Conservation (phyloP, 2,329 filamentous ascomycete species). For the Chrysoporthe austroafricana region DNA sequence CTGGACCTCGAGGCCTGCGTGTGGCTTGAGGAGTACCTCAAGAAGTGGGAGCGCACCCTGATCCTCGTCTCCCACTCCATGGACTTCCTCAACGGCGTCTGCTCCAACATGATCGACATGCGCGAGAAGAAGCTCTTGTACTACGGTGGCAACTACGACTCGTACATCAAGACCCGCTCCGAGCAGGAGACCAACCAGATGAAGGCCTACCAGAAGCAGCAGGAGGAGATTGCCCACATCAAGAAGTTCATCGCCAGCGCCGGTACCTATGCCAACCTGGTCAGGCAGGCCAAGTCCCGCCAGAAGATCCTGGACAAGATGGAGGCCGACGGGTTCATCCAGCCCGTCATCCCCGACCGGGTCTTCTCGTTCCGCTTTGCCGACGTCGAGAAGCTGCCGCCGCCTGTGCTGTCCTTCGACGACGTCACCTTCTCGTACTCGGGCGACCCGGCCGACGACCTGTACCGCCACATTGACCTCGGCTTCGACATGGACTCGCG, state of each 20-base stretch:
- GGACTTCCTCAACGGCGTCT: slow-evolving; percentile 99
- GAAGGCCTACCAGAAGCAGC: slow-evolving; percentile 99
- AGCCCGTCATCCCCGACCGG: slow-evolving; percentile 81
- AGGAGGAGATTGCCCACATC: slow-evolving; percentile 98
- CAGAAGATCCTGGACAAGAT: slow-evolving; percentile 99
- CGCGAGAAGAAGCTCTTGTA: slow-evolving; percentile 84
- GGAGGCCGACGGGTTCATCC: slow-evolving; percentile 98
- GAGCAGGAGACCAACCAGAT: slow-evolving; percentile 98
- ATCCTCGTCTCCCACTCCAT: slow-evolving; percentile 96
- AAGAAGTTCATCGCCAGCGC: slow-evolving; percentile 99
- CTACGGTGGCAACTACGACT: slow-evolving; percentile 99
- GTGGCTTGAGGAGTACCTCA: slow-evolving; percentile 99
- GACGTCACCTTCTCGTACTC: slow-evolving; percentile 98
- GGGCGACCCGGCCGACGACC: slow-evolving; percentile 82
- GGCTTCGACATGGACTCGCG: slow-evolving; percentile 99
- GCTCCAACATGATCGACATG: slow-evolving; percentile 99
- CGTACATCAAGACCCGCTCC: slow-evolving; percentile 88
- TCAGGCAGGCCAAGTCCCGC: slow-evolving; percentile 96
- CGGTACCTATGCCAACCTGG: slow-evolving; percentile 99
- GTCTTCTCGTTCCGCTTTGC: slow-evolving; percentile 99
- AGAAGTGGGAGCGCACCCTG: slow-evolving; percentile 98
- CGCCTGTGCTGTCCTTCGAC: slow-evolving; percentile 94
- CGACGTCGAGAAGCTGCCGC: slow-evolving; percentile 98
- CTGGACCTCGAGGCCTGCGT: slow-evolving; percentile 99
- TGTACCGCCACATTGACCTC: slow-evolving; percentile 96